Base-by-base conservation (phyloP, 2,329 filamentous ascomycete species). In the Helminthosporium solani region DNA sequence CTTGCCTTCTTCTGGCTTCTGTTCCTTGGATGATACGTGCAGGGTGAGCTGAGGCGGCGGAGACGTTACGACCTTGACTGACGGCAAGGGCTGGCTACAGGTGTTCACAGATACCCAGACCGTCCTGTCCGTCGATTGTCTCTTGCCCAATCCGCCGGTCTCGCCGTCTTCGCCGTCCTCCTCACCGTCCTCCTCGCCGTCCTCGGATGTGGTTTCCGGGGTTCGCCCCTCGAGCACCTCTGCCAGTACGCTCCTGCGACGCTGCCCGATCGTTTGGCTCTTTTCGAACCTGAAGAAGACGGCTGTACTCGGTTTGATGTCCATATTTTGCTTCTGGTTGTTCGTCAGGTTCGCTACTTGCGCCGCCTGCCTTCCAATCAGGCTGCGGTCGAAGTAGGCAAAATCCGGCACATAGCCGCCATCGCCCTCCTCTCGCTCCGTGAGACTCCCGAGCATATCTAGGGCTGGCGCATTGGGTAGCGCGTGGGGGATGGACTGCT, bases 101-200 rank as follows among this genome's bases (percentile, higher is more conserved):
- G 88, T 91, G 56, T 90, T 97, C 34, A 90, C 83, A 2, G 90
- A 90, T 43, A 99, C 78, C 68, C 87, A 96, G 2, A 97, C 75
- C 14, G 70, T 68, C 19, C 70, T 63, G 19, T 63, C 60, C 15
- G 20, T 7, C 23, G 58, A 42, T 33, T 69, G 66, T 19, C 63
- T 57, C 38, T 58, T 63, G 20, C 47, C 44, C 43, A 61, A 7
- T 25, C 42, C 45, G 6, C 46, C 46, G 19, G 34, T 53, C 12
- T 36, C 18, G n/a, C 50, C 43, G 7, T 55, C 46, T 2, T 41
- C 47, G 18, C 44, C 28, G 14, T 68, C 46, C 7, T 39, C 39
- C 2, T 2, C 23, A 12, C 12, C 20, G 1, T 37, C 46, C 25
- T 43, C 34, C 5, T 40, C 34, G 11, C 28, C 14, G 5, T 12